phyloP scores from a whole-genome alignment of 331 rosid genomes.

The Malus hybrid region DNA sequence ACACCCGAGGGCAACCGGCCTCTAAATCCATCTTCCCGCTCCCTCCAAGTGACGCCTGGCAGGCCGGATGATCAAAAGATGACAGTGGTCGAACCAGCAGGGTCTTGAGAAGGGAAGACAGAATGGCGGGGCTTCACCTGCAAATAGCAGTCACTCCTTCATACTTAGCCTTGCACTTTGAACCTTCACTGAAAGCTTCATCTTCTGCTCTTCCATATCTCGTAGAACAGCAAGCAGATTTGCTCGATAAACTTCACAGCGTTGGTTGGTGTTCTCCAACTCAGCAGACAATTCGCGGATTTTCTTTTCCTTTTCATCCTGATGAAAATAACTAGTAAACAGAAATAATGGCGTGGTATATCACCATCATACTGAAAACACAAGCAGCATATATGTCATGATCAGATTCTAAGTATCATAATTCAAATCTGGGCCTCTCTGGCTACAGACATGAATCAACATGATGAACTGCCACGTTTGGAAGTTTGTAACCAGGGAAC shows the following conservation, averaged over 20 bases:
- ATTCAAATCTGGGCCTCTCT: not conserved
- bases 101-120: not conserved
- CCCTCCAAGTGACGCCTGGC: not conserved
- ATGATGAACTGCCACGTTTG: not conserved
- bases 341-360: conserved; percentile 2
- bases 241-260: conserved; percentile 81
- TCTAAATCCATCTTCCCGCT: not conserved
- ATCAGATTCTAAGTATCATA: not conserved
- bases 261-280: conserved; percentile 62
- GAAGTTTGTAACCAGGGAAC: not conserved
- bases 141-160: conserved; percentile 50
- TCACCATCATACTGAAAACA: not conserved
- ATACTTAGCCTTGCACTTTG: conserved; percentile 87
- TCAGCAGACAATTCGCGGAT: conserved; percentile 62
- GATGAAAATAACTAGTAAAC: conserved; percentile 10
- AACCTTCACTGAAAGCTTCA: conserved; percentile 83
- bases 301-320: conserved; percentile 84
- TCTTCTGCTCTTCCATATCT: conserved; percentile 96
- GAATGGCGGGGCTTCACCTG: not conserved
- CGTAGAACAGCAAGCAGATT: conserved; percentile 73
- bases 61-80: not conserved
- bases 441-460: not conserved
- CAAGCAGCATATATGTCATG: not conserved
- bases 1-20: not conserved
- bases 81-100: not conserved